Evolutionary conservation across 139 green algal genomes (phyloP).

Genomic region (Chloropicon primus): DNA sequence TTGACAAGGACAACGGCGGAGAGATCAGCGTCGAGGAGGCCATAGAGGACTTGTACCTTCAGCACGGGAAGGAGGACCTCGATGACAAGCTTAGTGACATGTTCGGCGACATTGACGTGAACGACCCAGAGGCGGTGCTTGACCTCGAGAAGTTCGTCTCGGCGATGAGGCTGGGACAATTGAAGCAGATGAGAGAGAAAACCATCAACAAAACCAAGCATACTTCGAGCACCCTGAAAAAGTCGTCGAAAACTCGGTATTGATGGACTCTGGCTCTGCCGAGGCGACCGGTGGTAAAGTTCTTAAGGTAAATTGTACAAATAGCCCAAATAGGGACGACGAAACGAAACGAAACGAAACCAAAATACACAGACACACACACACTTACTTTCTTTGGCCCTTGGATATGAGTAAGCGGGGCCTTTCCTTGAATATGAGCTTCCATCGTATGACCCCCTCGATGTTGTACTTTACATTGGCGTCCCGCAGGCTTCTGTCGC

Average conservation of each 20-base stretch:
- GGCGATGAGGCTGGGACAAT: background rate
- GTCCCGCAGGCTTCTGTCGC: background rate
- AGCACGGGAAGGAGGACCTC: conserved; percentile 43
- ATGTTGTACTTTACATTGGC: conserved; percentile 31
- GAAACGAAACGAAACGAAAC: too few species aligned
- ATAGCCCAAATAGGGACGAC: too few species aligned
- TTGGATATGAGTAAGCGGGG: conserved; percentile 57
- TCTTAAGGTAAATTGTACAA: too few species aligned
- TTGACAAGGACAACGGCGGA: conserved; percentile 59
- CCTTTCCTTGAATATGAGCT: conserved; percentile 69
- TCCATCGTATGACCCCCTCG: conserved; percentile 51
- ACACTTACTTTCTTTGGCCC: background rate
- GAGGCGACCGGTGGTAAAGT: too few species aligned
- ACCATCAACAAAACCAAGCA: background rate
- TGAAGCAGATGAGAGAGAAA: background rate
- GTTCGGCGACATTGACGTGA: background rate
- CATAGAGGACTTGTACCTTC: conserved; percentile 87
- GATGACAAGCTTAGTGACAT: conserved; percentile 2
- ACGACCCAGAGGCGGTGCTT: background rate
- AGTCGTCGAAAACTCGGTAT: background rate
- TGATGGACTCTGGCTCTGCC: too few species aligned
- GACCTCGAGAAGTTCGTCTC: background rate
- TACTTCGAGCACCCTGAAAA: background rate
- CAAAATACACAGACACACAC: too few species aligned
- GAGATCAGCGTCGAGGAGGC: conserved; percentile 56